phyloP scores from a whole-genome alignment of 106 monocot genomes.

The Posidonia australis region DNA sequence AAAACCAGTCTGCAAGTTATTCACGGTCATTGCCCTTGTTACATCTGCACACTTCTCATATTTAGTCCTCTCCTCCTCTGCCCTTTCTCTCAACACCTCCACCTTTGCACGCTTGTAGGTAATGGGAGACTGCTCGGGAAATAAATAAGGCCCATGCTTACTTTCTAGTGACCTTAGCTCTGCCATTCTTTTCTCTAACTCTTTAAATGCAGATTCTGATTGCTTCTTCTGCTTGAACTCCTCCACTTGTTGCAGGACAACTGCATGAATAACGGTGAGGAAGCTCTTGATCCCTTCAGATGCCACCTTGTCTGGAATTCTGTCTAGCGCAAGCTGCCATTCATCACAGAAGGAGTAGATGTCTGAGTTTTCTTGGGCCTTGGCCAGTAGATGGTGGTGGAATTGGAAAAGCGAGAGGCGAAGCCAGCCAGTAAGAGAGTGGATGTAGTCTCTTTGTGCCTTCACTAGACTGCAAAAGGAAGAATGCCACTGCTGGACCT shows the following conservation, averaged over 20 bases:
- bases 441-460: constrained; percentile 75
- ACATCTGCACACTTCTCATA: constrained; percentile 56
- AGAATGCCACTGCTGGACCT: constrained; percentile 69
- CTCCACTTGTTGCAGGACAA: constrained; percentile 69
- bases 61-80: constrained; percentile 78
- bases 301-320: constrained; percentile 78
- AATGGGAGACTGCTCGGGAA: constrained; percentile 8
- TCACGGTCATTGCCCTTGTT: constrained; percentile 84
- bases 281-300: constrained; percentile 90
- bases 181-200: constrained; percentile 46
- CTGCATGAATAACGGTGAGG: constrained; percentile 53
- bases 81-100: constrained; percentile 43
- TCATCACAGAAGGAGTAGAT: constrained; percentile 72
- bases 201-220: constrained; percentile 41
- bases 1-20: constrained; percentile 86
- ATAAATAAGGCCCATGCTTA: constrained; percentile 38
- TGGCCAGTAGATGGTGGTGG: constrained; percentile 27
- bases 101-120: constrained; percentile 48
- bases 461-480: constrained; percentile 66
- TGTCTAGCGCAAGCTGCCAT: constrained; percentile 83
- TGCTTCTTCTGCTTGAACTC: constrained; percentile 68
- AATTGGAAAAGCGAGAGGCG: constrained; percentile 74
- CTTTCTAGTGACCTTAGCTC: constrained; percentile 49
- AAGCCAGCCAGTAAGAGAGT: constrained; percentile 84
- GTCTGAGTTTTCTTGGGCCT: constrained; percentile 28